Evolutionary conservation across 495 filamentous ascomycete species (phyloP).

Genomic region (Hypoxylon lenormandii): DNA sequence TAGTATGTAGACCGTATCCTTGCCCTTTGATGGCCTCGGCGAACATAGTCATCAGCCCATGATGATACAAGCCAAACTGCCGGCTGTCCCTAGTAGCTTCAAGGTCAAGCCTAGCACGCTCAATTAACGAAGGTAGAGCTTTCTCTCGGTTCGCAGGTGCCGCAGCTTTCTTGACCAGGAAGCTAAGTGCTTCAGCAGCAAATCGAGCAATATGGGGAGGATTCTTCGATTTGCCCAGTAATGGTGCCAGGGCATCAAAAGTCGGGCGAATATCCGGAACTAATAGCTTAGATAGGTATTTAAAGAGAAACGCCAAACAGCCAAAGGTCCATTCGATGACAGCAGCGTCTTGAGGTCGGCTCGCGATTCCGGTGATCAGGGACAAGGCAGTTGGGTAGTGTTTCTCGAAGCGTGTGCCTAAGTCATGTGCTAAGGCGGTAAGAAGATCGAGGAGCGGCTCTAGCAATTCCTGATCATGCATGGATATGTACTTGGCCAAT

Average conservation of each 20-base stretch:
- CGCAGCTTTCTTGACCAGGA: slow-evolving; percentile 88
- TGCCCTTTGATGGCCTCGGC: slow-evolving; percentile 87
- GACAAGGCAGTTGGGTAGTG: slow-evolving; percentile 79
- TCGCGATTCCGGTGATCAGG: slow-evolving; percentile 69
- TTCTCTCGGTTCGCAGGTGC: slow-evolving; percentile 77
- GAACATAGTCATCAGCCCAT: slow-evolving; percentile 90
- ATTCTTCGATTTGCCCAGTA: slow-evolving; percentile 84
- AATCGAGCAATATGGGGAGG: slow-evolving; percentile 88
- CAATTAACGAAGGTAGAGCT: slow-evolving; percentile 74
- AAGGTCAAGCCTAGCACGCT: slow-evolving; percentile 76
- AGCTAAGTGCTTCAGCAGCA: slow-evolving; percentile 93
- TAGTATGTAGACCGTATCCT: slow-evolving; percentile 82
- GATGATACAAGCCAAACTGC: slow-evolving; percentile 72
- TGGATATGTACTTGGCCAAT: slow-evolving; percentile 80
- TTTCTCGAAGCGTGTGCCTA: slow-evolving; percentile 87
- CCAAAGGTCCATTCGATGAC: slow-evolving; percentile 97
- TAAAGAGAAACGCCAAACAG: slow-evolving; percentile 94
- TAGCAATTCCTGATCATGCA: slow-evolving; percentile 76
- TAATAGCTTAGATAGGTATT: slow-evolving; percentile 88
- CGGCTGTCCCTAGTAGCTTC: slow-evolving; percentile 63
- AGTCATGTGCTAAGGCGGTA: slow-evolving; percentile 89
- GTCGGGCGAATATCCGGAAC: slow-evolving; percentile 86
- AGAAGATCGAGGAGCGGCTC: slow-evolving; percentile 88
- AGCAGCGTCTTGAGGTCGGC: slow-evolving; percentile 69
- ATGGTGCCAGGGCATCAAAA: slow-evolving; percentile 81